Evolutionary conservation across 306 rosid species (phyloP).

Genomic region (Lotus japonicus): DNA sequence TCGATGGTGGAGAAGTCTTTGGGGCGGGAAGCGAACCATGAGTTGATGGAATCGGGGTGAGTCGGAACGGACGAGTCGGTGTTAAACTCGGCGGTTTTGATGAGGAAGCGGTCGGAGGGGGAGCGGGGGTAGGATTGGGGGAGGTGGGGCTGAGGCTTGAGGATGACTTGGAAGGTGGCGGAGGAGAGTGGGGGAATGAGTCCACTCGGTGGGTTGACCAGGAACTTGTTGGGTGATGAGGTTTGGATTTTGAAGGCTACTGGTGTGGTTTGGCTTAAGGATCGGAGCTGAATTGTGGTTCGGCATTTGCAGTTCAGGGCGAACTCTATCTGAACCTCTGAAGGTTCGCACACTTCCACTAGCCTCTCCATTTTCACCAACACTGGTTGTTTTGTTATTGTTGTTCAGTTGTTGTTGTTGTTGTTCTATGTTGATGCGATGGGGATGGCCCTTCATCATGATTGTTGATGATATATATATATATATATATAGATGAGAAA

Average conservation of each 20-base stretch:
- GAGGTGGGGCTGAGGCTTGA: slow-evolving; percentile 60
- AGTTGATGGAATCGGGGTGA: slow-evolving; percentile 26
- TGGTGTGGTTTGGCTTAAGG: slow-evolving; percentile 30
- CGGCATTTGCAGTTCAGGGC: slow-evolving; percentile 56
- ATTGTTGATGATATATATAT: too few species aligned
- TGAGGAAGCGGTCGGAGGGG: slow-evolving; percentile 62
- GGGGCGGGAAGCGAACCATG: slow-evolving; percentile 38
- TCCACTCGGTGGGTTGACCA: slow-evolving; percentile 70
- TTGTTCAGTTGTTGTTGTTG: too few species aligned
- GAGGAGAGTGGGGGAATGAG: slow-evolving; percentile 48
- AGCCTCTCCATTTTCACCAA: slow-evolving; percentile 28
- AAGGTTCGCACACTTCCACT: slow-evolving; percentile 48
- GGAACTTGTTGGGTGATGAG: slow-evolving; percentile 65
- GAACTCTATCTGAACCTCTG: slow-evolving; percentile 58
- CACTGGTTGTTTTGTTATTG: too few species aligned
- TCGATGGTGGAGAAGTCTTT: slow-evolving; percentile 14
- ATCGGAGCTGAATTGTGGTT: slow-evolving; percentile 48
- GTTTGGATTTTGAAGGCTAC: slow-evolving; percentile 79
- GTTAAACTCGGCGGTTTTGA: slow-evolving; percentile 35
- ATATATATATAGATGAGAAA: too few species aligned
- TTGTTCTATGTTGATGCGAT: too few species aligned
- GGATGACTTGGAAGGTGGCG: slow-evolving; percentile 64
- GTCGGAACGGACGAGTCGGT: slow-evolving; percentile 20
- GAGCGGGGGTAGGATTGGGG: slow-evolving; percentile 67
- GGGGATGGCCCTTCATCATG: too few species aligned